phyloP scores from a whole-genome alignment of 2,329 filamentous ascomycete genomes.

The Trichoderma brevicompactum region DNA sequence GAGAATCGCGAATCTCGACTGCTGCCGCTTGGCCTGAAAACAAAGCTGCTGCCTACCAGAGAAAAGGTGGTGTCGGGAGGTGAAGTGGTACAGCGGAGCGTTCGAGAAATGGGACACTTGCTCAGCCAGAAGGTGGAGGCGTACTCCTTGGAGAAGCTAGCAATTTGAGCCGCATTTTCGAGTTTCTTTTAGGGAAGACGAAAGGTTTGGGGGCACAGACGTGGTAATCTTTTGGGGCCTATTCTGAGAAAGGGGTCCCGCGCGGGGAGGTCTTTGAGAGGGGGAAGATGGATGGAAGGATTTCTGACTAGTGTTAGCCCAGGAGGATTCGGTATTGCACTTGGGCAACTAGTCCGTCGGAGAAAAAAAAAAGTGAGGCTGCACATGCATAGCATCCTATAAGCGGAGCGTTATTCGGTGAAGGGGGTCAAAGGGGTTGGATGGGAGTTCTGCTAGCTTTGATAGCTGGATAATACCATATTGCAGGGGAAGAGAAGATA shows the following conservation, averaged over 20 bases:
- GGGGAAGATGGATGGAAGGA: conserved; percentile 12
- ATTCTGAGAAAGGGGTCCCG: not conserved
- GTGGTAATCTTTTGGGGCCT: not conserved
- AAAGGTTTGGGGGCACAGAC: not conserved
- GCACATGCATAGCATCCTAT: conserved; percentile 9
- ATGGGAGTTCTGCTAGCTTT: not conserved
- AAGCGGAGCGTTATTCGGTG: conserved; percentile 13
- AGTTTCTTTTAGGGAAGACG: not conserved
- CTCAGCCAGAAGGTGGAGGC: conserved; percentile 78
- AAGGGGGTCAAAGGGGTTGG: conserved; percentile 3
- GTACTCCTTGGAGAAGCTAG: conserved; percentile 81
- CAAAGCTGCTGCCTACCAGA: conserved; percentile 53
- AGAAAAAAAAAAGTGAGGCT: conserved; percentile 17
- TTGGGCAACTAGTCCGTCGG: conserved; percentile 2
- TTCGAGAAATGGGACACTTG: conserved; percentile 75
- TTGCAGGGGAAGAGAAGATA: not conserved
- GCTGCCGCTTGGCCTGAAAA: conserved; percentile 75
- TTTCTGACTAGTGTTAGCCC: conserved; percentile 20
- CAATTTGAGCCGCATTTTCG: conserved; percentile 54
- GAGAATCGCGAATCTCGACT: conserved; percentile 54
- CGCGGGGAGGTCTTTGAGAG: not conserved
- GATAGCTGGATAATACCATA: conserved; percentile 12
- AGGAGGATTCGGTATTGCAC: conserved; percentile 5
- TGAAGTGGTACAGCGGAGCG: conserved; percentile 69
- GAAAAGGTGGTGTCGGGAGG: conserved; percentile 70